Evolutionary conservation across 805 yeast species (phyloP).

Genomic region (Candida anglica): DNA sequence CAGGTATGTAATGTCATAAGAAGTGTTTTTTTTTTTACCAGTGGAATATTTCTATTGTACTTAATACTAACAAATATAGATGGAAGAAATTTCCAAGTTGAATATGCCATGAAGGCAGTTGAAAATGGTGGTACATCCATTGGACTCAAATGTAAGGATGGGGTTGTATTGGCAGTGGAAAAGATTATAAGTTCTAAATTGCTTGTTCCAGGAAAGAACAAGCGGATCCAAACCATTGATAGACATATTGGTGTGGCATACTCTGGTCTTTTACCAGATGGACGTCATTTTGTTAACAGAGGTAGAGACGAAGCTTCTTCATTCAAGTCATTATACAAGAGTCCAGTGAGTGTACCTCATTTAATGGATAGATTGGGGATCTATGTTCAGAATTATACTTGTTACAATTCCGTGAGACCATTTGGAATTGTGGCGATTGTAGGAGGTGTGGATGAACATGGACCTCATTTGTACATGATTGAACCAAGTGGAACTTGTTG

Average conservation of each 20-base stretch:
- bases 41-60: constrained; percentile 35
- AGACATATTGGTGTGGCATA: constrained; percentile 92
- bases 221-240: constrained; percentile 88
- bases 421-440: constrained; percentile 91
- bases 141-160: constrained; percentile 90
- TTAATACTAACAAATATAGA: too few relatives aligned
- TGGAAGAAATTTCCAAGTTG: constrained; percentile 95
- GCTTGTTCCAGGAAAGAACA: constrained; percentile 84
- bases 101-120: constrained; percentile 95
- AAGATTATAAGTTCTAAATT: constrained; percentile 83
- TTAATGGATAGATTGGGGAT: constrained; percentile 84
- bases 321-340: constrained; percentile 74
- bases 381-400: constrained; percentile 91
- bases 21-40: not conserved
- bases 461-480: constrained; percentile 90
- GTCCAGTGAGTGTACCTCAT: constrained; percentile 73
- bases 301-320: constrained; percentile 88
- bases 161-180: constrained; percentile 97
- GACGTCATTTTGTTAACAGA: constrained; percentile 85
- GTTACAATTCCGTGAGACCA: constrained; percentile 96
- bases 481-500: constrained; percentile 97
- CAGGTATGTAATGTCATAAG: constrained; percentile 24
- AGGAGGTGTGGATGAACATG: constrained; percentile 90
- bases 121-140: constrained; percentile 96
- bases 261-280: constrained; percentile 95